Evolutionary conservation across 208 protist genomes (phyloP).

Genomic region (Perkinsela sp.): DNA sequence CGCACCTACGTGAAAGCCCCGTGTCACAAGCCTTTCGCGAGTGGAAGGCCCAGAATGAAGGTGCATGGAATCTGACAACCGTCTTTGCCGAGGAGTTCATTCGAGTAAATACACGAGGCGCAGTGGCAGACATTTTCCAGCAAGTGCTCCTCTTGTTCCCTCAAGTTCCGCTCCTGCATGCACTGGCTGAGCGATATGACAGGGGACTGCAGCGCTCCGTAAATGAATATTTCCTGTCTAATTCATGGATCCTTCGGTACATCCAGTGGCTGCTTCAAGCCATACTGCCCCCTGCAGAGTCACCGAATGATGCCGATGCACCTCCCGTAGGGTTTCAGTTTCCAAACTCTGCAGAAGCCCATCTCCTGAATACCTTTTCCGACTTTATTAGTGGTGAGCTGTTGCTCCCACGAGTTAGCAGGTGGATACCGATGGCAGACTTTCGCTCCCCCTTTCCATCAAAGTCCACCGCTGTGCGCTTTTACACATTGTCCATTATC

Average conservation of each 20-base stretch:
- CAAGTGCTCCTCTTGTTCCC: neutral
- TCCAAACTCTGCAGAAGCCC: too few relatives aligned
- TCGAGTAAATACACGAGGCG: neutral
- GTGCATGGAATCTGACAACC: neutral
- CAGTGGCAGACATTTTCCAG: neutral
- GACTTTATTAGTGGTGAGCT: neutral
- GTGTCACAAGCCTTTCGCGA: neutral
- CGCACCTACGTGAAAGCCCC: too few relatives aligned
- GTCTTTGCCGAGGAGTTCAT: neutral
- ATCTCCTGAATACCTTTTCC: neutral
- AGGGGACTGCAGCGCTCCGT: neutral
- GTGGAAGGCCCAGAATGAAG: neutral
- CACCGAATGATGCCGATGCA: too few relatives aligned
- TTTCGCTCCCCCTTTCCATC: neutral
- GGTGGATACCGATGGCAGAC: neutral
- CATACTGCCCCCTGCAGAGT: neutral
- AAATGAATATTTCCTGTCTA: neutral
- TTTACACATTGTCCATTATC: neutral
- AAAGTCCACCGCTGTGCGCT: neutral
- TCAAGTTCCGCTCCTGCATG: neutral
- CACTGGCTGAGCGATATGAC: neutral
- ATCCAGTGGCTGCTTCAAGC: neutral
- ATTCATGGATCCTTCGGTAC: neutral
- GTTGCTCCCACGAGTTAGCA: neutral
- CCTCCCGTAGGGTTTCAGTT: too few relatives aligned